Conservation (phyloP, 805 yeast genomes). For the Phaffomyces antillensis region DNA sequence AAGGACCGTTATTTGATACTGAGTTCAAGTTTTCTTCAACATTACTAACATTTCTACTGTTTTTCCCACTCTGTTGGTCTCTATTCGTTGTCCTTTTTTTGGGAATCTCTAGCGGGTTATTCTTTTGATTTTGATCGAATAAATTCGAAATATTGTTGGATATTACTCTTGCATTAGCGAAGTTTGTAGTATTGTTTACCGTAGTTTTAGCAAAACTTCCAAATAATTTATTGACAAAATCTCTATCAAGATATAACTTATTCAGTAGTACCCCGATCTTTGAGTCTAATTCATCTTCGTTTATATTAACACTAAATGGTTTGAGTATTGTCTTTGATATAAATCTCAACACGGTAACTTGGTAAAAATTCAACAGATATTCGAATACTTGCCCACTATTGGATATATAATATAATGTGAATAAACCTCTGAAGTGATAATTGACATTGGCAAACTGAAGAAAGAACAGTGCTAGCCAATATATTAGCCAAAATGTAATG, state of each 20-base stretch:
- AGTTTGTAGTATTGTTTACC: background rate
- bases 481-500: conserved; percentile 16
- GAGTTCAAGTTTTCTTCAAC: background rate
- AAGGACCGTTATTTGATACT: background rate
- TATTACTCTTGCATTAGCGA: too few relatives aligned
- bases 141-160: too few relatives aligned
- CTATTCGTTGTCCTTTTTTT: background rate
- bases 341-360: conserved; percentile 2
- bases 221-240: background rate
- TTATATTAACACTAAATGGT: background rate
- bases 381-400: background rate
- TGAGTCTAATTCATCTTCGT: conserved; percentile 2
- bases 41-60: background rate
- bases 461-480: conserved; percentile 15
- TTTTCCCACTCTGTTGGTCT: background rate
- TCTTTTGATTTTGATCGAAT: background rate
- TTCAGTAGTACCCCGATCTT: background rate
- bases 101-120: background rate
- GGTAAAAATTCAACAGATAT: conserved; percentile 10
- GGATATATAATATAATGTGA: conserved; percentile 11
- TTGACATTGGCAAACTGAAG: conserved; percentile 10
- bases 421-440: conserved; percentile 9
- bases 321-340: background rate
- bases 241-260: conserved; percentile 5
- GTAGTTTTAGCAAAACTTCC: background rate